Evolutionary conservation across 495 filamentous ascomycete genomes (phyloP).

Genomic region (Aspergillus conjunctus): DNA sequence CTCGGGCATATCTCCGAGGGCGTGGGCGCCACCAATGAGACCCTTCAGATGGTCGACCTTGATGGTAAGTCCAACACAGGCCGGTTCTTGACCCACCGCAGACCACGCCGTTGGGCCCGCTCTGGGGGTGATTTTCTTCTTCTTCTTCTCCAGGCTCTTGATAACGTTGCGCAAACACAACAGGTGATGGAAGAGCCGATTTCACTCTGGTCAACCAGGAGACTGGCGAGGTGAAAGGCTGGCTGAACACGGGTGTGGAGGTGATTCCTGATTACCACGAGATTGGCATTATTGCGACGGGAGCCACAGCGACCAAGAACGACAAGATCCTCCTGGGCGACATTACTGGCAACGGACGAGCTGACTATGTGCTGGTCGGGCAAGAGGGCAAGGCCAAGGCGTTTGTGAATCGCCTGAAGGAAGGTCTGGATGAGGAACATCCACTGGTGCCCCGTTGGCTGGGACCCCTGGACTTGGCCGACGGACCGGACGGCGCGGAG

Average conservation of each 20-base stretch:
- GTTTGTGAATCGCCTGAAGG: neutral
- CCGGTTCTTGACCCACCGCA: no score
- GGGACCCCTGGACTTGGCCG: neutral
- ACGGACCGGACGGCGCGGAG: neutral
- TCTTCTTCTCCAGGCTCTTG: no score
- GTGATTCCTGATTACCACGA: constrained; percentile 5
- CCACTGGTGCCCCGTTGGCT: neutral
- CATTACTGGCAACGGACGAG: constrained; percentile 2
- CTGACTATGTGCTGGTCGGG: neutral
- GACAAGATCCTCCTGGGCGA: neutral
- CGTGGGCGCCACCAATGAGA: constrained; percentile 3
- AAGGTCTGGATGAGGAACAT: neutral
- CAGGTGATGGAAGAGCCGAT: neutral
- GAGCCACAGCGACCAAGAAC: neutral
- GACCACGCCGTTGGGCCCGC: no score
- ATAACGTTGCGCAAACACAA: no score
- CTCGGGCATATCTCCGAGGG: neutral
- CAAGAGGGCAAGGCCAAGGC: neutral
- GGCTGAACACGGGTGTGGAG: constrained; percentile 9
- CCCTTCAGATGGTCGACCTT: constrained; percentile 7
- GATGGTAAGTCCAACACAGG: constrained; percentile 1
- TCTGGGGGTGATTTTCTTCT: no score
- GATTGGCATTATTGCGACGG: neutral
- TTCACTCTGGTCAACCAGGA: neutral
- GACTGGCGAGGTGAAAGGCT: neutral